Percentiles rank a stretch among this genome's conserved stretches.
phyloP scores from a whole-genome alignment of 208 protist genomes.

The Crithidia sp. region DNA sequence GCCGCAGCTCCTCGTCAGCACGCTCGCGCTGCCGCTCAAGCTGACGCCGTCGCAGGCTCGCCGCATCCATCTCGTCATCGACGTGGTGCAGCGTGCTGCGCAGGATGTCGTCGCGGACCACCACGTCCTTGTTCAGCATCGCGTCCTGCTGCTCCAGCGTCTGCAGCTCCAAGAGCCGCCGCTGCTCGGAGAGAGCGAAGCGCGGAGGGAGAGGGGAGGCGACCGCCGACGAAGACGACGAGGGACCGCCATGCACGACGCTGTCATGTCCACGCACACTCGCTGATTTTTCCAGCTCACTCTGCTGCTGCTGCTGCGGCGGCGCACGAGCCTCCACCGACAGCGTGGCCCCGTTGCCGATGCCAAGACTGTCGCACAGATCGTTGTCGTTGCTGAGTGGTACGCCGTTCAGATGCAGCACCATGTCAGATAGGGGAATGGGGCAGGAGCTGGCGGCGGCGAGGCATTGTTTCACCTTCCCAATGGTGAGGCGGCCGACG shows the following conservation, averaged over 20 bases:
- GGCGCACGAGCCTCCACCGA: slow-evolving; percentile 39
- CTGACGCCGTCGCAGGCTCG: slow-evolving; percentile 25
- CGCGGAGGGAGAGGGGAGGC: not conserved
- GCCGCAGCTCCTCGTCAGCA: slow-evolving; percentile 42
- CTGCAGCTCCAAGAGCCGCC: slow-evolving; percentile 64
- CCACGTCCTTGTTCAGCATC: slow-evolving; percentile 37
- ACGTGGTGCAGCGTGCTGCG: slow-evolving; percentile 40
- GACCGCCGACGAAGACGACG: not conserved
- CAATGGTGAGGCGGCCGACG: slow-evolving; percentile 55
- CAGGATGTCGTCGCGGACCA: slow-evolving; percentile 34
- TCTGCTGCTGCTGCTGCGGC: not conserved
- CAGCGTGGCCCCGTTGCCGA: slow-evolving; percentile 61
- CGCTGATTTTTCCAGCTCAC: no score
- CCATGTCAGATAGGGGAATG: slow-evolving; percentile 47
- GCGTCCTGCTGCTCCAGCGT: slow-evolving; percentile 64
- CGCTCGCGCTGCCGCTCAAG: slow-evolving; percentile 41
- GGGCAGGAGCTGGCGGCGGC: slow-evolving; percentile 52
- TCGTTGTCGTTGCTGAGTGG: slow-evolving; percentile 48
- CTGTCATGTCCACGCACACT: no score
- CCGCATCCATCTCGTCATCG: slow-evolving; percentile 42
- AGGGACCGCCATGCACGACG: no score
- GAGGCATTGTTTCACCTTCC: slow-evolving; percentile 76
- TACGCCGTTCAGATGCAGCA: slow-evolving; percentile 64
- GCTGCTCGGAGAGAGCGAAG: slow-evolving; percentile 39
- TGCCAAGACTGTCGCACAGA: slow-evolving; percentile 58